These are phyloP conservation scores for Naganishia friedmannii DNA, from an alignment of 768 basidiomycete genomes.

Conservation along the genomic window DNA sequence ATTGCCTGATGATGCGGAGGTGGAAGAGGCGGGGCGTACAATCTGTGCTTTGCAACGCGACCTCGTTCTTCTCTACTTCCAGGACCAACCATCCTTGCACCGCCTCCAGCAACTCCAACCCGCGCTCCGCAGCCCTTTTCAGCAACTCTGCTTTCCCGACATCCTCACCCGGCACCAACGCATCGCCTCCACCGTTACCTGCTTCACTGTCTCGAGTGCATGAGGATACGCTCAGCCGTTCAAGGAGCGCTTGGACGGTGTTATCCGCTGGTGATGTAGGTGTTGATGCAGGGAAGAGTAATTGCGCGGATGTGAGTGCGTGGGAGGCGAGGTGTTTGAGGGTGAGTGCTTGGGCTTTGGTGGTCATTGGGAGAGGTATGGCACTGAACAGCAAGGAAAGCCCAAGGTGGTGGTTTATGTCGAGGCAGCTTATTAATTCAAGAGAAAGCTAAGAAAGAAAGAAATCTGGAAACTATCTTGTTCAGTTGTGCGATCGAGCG, in stretches of 20 bases:
- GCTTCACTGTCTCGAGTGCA: not conserved
- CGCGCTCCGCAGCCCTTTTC: constrained; percentile 3
- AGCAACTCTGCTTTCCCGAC: not conserved
- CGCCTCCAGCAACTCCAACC: constrained; percentile 13
- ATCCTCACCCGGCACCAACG: too few relatives aligned
- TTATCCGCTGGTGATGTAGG: not conserved
- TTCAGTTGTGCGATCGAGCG: too few relatives aligned
- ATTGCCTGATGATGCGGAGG: too few relatives aligned
- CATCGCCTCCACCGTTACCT: not conserved
- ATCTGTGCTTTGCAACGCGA: not conserved
- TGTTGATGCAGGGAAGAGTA: not conserved
- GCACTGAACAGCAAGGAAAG: not conserved
- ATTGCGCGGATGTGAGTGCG: not conserved
- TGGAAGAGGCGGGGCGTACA: constrained; percentile 25
- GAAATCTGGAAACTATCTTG: too few relatives aligned
- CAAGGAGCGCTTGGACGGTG: constrained; percentile 1
- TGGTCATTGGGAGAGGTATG: not conserved
- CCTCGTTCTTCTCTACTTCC: not conserved
- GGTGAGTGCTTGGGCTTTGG: not conserved
- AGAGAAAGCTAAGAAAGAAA: too few relatives aligned
- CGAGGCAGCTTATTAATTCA: too few relatives aligned
- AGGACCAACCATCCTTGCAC: constrained; percentile 20
- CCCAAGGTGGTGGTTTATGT: too few relatives aligned
- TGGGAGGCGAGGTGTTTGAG: not conserved
- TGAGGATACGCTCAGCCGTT: not conserved